Base-by-base conservation (phyloP, 371 early-diverging fungal species). In the Zychaea mexicana region DNA sequence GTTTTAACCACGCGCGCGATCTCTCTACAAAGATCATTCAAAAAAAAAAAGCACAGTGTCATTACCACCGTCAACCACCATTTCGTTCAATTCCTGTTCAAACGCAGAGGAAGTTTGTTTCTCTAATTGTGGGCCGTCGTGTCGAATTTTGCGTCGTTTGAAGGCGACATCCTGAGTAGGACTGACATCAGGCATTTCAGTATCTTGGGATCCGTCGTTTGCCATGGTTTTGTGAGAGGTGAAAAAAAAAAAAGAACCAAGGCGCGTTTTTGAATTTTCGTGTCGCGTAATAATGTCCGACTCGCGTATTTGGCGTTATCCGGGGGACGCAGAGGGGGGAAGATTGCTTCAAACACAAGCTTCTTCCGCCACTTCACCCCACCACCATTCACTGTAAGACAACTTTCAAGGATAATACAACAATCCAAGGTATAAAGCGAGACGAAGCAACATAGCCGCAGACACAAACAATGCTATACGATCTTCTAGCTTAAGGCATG, bases 11-110 rank as follows among this genome's bases (percentile, higher is more conserved):
- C 38, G 7, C 9, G 38, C 38, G 38, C 38, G 38, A 36, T 56
- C 56, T n/a, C 19, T n/a, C 6, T n/a, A 36, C 15, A 36, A 36
- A 36, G 15, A 36, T 36, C 8, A 36, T 10, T 10, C 8, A 10
- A 36, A 36, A 36, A 36, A 36, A 36, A 36, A 36, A 36, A 36
- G 36, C 15, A 39, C n/a, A 24, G 39, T 19, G 22, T 22, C 3
- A 17, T 17, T 9, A 13, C 52, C 52, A 61, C 61, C 38, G 32
- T 61, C 61, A 17, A 61, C 5, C 17, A 21, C 32, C 61, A 61
- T 61, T 19, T 47, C 36, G 22, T 36, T 52, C 1, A 68, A 49
- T 39, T 68, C 68, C 28, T 60, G 46, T 49, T 68, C 68, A 24
- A 68, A 68, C 9, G 57, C 52, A 21, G 62, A 38, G 19, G 61